Evolutionary conservation across 352 stramenopile genomes (phyloP).

Genomic region (Phytophthora citricola): DNA sequence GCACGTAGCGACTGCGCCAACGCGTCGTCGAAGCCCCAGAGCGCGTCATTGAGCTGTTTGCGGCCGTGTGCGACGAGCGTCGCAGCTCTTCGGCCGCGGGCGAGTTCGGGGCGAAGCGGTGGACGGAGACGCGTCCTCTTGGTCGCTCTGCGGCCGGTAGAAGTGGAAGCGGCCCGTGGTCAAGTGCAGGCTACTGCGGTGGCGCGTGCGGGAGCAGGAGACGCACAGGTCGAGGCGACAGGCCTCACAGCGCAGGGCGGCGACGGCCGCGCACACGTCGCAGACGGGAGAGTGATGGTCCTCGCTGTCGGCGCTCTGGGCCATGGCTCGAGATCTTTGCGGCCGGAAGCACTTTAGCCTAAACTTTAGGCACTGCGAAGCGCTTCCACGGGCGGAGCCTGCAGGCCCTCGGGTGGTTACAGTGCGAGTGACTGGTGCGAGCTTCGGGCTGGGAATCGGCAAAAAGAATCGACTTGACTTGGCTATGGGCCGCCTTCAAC

Average conservation of each 20-base stretch:
- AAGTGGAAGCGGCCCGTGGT: constrained; percentile 41
- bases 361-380: too few relatives aligned
- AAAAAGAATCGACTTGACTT: constrained; percentile 15
- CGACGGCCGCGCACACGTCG: constrained; percentile 50
- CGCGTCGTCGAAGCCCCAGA: constrained; percentile 39
- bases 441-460: constrained; percentile 7
- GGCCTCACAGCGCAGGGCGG: constrained; percentile 45
- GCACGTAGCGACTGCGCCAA: constrained; percentile 59
- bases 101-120: constrained; percentile 36
- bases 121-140: constrained; percentile 31
- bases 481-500: constrained; percentile 29
- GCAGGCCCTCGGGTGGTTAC: constrained; percentile 27
- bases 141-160: constrained; percentile 13
- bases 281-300: constrained; percentile 35
- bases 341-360: too few relatives aligned
- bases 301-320: constrained; percentile 10
- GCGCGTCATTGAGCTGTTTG: constrained; percentile 25
- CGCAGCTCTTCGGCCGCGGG: constrained; percentile 26
- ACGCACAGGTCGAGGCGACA: constrained; percentile 63
- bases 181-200: constrained; percentile 52
- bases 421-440: constrained; percentile 33
- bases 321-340: constrained; percentile 21
- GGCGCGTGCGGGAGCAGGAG: constrained; percentile 49
- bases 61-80: constrained; percentile 5
- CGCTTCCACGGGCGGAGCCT: too few relatives aligned